Evolutionary conservation across 768 basidiomycete species (phyloP), one percentile per base, ranked within the genome.

Genomic region (Scleroderma citrinum): DNA sequence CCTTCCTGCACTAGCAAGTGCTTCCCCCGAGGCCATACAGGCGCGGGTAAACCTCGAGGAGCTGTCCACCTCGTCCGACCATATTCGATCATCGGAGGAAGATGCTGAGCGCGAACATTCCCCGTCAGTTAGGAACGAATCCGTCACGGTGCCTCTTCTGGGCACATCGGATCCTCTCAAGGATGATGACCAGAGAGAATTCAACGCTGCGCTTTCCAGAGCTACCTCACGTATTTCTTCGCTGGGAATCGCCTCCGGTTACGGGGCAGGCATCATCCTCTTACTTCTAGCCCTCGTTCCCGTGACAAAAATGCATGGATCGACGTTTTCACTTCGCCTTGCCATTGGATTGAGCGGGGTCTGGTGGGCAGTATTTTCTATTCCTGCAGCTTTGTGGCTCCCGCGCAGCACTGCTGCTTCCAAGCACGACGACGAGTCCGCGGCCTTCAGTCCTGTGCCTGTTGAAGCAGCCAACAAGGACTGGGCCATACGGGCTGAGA

Each of bases 351-450:
- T 87, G 7, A 92, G 85, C 56, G 94, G 92, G 0, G 63, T 84
- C 0, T 93, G 91, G 86, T 97, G 95, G 95, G 82, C 81, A 0
- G 26, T 84, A 0, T 91, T 90, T 52, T 85, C 87, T 1, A 62
- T 95, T 4, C 90, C 91, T 3, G 85, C 89, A 2, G 82, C 81
- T 0, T 29, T 85, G 0, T 91, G 85, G 80, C 66, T 93, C 0
- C 89, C 89, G 0, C 71, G 74, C 11, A 59, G 48, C 8, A 38
- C 26, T 5, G 26, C 26, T 8, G 26, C 26, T 8, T 4, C 26
- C 26, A 8, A 36, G 19, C 44, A 44, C 13, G 35, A 20, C 16
- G 40, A 35, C 0, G 41, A 37, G 20, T 13, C 36, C 24, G 17
- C 19, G 7, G 5, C 4, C 26, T 5, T 19, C 14, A 51, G 29